Evolutionary conservation across 1,284 basidiomycete species (phyloP).

Genomic region (Naganishia albida): DNA sequence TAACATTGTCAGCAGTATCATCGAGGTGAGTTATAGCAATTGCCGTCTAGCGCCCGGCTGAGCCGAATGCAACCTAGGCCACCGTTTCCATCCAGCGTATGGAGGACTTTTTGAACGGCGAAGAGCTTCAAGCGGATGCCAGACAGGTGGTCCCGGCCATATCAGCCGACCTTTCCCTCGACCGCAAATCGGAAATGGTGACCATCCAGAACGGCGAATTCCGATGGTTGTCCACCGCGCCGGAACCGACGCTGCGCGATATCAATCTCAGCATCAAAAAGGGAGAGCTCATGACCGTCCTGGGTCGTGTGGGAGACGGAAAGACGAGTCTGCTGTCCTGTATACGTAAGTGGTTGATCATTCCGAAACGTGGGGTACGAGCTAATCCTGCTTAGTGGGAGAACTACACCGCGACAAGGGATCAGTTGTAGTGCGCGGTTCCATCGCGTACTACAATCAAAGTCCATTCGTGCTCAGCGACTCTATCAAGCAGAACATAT

Average conservation of each 20-base stretch:
- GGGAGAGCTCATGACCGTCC: conserved; percentile 82
- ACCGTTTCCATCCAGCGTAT: conserved; percentile 81
- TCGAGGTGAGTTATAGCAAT: conserved; percentile 38
- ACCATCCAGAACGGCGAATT: conserved; percentile 74
- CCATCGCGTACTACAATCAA: conserved; percentile 84
- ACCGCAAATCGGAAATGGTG: conserved; percentile 69
- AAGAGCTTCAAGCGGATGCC: conserved; percentile 78
- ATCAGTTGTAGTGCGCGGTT: conserved; percentile 68
- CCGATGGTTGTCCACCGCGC: conserved; percentile 64
- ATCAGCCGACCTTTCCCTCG: conserved; percentile 53
- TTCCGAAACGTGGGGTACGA: neutral
- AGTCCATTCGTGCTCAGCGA: conserved; percentile 86
- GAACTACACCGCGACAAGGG: conserved; percentile 83
- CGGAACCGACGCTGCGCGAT: conserved; percentile 68
- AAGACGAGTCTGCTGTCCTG: conserved; percentile 70
- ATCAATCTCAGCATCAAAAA: conserved; percentile 75
- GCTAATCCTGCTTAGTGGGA: conserved; percentile 63
- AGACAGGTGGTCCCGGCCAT: conserved; percentile 56
- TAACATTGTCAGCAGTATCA: conserved; percentile 54
- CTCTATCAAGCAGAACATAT: conserved; percentile 81
- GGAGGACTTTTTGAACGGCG: conserved; percentile 71
- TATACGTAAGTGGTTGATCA: conserved; percentile 31
- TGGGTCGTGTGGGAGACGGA: conserved; percentile 89
- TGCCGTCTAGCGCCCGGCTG: conserved; percentile 34
- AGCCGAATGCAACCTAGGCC: conserved; percentile 57